A percentile compares a stretch with the other conserved stretches of the same genome.
Evolutionary conservation across 176 grass and related monocot genomes (phyloP).

Genomic region (Pontederia crassipes): DNA sequence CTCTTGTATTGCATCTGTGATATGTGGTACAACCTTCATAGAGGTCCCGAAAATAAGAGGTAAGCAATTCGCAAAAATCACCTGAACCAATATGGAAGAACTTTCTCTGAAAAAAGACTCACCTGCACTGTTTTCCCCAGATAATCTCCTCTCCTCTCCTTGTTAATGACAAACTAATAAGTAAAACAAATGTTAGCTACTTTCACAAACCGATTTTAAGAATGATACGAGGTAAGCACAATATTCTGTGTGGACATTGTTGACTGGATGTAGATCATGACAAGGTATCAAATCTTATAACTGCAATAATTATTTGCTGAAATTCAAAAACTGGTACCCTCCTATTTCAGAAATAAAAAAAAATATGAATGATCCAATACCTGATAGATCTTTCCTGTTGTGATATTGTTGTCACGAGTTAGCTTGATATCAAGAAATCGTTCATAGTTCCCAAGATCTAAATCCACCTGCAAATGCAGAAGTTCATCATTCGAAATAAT

Average conservation of each 20-base stretch:
- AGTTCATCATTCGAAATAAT: slow-evolving; percentile 8
- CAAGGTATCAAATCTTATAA: no score
- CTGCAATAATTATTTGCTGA: no score
- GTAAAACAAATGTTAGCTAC: no score
- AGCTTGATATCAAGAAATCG: slow-evolving; percentile 95
- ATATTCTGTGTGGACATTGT: no score
- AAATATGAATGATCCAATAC: slow-evolving; percentile 13
- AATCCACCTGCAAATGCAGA: slow-evolving; percentile 57
- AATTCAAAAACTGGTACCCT: no score
- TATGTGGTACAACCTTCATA: slow-evolving; percentile 41
- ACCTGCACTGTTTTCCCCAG: slow-evolving; percentile 50
- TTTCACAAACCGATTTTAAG: no score
- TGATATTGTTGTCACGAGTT: slow-evolving; percentile 94
- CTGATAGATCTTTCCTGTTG: slow-evolving; percentile 98
- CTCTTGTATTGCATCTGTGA: slow-evolving; percentile 53
- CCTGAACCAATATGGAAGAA: not conserved
- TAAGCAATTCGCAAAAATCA: not conserved
- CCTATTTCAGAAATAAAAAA: no score
- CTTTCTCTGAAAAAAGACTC: not conserved
- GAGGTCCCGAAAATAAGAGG: not conserved
- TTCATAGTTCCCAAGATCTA: slow-evolving; percentile 98
- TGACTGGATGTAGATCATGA: no score
- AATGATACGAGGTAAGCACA: no score
- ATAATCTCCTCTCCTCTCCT: slow-evolving; percentile 52
- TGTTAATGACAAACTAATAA: slow-evolving; percentile 29